Conservation (phyloP, 2,329 filamentous ascomycete species). For the Cladosporium austrohemisphaericum region DNA sequence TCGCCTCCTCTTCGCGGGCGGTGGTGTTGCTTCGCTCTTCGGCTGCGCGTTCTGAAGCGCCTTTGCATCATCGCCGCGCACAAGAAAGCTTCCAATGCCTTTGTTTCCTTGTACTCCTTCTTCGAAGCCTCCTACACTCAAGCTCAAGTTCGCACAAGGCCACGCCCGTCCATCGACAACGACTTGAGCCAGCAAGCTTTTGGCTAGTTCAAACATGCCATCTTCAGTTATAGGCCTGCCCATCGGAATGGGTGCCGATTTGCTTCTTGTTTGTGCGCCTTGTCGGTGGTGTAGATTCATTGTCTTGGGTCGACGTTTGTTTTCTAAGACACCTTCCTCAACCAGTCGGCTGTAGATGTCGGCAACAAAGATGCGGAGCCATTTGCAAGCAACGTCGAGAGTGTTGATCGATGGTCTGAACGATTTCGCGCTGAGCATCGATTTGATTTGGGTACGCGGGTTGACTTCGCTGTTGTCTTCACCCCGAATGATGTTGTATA, state of each 20-base stretch:
- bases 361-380: conserved; percentile 85
- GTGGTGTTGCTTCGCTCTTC: conserved; percentile 21
- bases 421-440: conserved; percentile 94
- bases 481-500: conserved; percentile 80
- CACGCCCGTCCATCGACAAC: conserved; percentile 74
- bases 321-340: conserved; percentile 84
- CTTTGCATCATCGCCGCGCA: conserved; percentile 60
- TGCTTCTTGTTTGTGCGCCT: conserved; percentile 68
- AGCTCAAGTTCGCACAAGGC: conserved; percentile 86
- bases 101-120: conserved; percentile 79
- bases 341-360: conserved; percentile 88
- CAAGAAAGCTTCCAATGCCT: conserved; percentile 81
- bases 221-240: conserved; percentile 70
- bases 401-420: conserved; percentile 81
- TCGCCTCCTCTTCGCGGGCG: conserved; percentile 34
- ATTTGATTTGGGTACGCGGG: conserved; percentile 87
- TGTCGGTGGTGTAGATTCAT: conserved; percentile 81
- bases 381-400: conserved; percentile 72
- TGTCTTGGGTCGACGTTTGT: conserved; percentile 79
- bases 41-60: conserved; percentile 35
- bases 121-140: conserved; percentile 90
- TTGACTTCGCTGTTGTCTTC: conserved; percentile 87
- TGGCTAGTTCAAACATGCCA: conserved; percentile 70
- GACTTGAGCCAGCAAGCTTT: conserved; percentile 71
- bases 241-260: conserved; percentile 70